Base-by-base conservation (phyloP, 768 basidiomycete genomes). In the Rhodotorula graminis region DNA sequence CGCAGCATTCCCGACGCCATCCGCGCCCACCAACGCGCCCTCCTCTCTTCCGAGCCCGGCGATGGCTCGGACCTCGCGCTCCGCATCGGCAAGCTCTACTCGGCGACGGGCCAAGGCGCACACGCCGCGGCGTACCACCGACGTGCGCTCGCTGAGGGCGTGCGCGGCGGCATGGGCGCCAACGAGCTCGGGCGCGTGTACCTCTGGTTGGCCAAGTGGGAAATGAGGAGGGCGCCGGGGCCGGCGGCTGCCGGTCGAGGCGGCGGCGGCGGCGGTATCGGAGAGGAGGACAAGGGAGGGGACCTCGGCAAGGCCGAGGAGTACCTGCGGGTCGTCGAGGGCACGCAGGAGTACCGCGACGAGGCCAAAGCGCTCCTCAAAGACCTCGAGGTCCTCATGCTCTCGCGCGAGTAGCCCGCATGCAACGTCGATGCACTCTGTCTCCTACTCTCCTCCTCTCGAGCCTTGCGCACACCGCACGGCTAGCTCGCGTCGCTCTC, bases 1-100 rank as follows among this genome's bases (percentile, higher is more conserved):
- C 64, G 40, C 77, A 95, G 95, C 80, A 84, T 86, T 59, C 85
- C 88, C 70, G 94, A 98, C 81, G 93, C 96, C 25, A 88, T 94
- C 57, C 89, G 93, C 79, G 92, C 93, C 78, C 88, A 92, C 73
- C 91, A 92, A 76, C 90, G 93, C 53, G 94, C 95, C 21, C 84
- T 98, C 58, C 62, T 77, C 61, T 63, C 70, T 19, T 55, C 71
- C 29, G 78, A 79, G 31, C 70, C 77, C 10, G 74, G 76, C 42
- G 74, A 64, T 40, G 75, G 72, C n/a, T 59, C 67, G 4, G 71
- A 72, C 29, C 50, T 69, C 21, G 40, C 53, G 18, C 82, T 89
- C 50, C 91, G 87, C 79, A 83, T 93, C 47, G 92, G 92, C 27
- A 86, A 84, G 78, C 83, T 93, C 61, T 85, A 91, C 78, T 85